Conservation (phyloP, 2,329 filamentous ascomycete species). For the Phoma herbarum region DNA sequence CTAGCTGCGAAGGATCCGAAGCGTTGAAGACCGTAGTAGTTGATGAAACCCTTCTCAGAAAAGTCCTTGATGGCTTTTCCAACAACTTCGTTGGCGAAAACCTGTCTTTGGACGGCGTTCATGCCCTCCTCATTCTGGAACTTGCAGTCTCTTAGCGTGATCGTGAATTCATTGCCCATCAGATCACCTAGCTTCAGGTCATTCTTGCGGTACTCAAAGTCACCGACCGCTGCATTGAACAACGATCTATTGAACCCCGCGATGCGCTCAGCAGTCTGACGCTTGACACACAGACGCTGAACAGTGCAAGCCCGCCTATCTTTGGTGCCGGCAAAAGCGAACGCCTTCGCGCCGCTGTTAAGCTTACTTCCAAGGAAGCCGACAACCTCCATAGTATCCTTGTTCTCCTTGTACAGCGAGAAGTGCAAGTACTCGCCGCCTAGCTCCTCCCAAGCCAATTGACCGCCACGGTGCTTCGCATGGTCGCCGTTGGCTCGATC, state of each 20-base stretch:
- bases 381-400: slow-evolving; percentile 92
- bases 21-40: slow-evolving; percentile 97
- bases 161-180: slow-evolving; percentile 88
- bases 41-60: slow-evolving; percentile 82
- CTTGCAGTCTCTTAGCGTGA: slow-evolving; percentile 86
- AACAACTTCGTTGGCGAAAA: slow-evolving; percentile 62
- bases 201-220: slow-evolving; percentile 78
- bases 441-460: slow-evolving; percentile 68
- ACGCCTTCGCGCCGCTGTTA: slow-evolving; percentile 72
- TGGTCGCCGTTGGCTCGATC: slow-evolving; percentile 30
- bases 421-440: slow-evolving; percentile 89
- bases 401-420: slow-evolving; percentile 94
- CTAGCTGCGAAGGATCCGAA: slow-evolving; percentile 89
- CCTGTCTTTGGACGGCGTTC: slow-evolving; percentile 47
- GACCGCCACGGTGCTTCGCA: slow-evolving; percentile 35
- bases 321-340: slow-evolving; percentile 89
- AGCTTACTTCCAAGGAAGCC: slow-evolving; percentile 78
- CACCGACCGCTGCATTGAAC: slow-evolving; percentile 73
- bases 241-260: slow-evolving; percentile 68
- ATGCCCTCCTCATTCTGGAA: slow-evolving; percentile 60
- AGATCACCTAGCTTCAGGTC: slow-evolving; percentile 85
- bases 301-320: slow-evolving; percentile 87
- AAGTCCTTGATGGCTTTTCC: slow-evolving; percentile 71
- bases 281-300: slow-evolving; percentile 77
- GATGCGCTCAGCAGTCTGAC: slow-evolving; percentile 69